These are phyloP conservation scores for Tulasnella sp. DNA, from an alignment of 768 basidiomycete genomes.

Conservation along the genomic window DNA sequence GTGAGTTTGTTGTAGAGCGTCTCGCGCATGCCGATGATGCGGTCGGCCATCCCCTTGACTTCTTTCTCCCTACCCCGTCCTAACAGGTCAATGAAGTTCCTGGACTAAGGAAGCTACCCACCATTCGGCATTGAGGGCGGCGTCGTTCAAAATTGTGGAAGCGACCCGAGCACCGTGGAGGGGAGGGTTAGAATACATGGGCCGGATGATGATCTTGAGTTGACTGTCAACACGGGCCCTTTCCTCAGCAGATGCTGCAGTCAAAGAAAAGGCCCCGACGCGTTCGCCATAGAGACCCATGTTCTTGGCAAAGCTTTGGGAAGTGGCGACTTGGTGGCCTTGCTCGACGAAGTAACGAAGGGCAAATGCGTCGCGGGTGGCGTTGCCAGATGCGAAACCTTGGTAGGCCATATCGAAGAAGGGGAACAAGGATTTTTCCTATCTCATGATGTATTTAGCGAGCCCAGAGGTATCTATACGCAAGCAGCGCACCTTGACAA, in stretches of 20 bases:
- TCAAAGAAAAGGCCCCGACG: conserved; percentile 90
- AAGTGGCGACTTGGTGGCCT: conserved; percentile 80
- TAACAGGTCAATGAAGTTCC: not conserved
- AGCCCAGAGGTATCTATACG: not conserved
- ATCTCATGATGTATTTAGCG: not conserved
- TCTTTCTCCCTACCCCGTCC: conserved; percentile 52
- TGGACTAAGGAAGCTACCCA: conserved; percentile 18
- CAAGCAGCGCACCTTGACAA: conserved; percentile 43
- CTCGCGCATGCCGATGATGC: conserved; percentile 88
- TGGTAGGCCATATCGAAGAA: conserved; percentile 99
- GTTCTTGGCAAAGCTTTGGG: conserved; percentile 98
- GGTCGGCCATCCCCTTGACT: conserved; percentile 89
- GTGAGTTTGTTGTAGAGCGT: conserved; percentile 66
- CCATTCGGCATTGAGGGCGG: conserved; percentile 70
- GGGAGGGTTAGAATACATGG: conserved; percentile 98
- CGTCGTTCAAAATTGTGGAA: conserved; percentile 63
- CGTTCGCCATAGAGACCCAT: conserved; percentile 99
- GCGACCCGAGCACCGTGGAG: conserved; percentile 81
- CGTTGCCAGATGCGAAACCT: conserved; percentile 93
- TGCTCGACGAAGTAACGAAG: conserved; percentile 85
- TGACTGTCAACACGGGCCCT: conserved; percentile 84
- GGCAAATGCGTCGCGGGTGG: conserved; percentile 83
- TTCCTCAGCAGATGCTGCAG: conserved; percentile 54
- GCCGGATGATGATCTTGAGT: conserved; percentile 87
- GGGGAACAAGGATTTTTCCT: conserved; percentile 81